A percentile compares a stretch with the other conserved stretches of the same genome.
phyloP scores from a whole-genome alignment of 2,329 filamentous ascomycete species.

The Penicillium sclerotigenum region DNA sequence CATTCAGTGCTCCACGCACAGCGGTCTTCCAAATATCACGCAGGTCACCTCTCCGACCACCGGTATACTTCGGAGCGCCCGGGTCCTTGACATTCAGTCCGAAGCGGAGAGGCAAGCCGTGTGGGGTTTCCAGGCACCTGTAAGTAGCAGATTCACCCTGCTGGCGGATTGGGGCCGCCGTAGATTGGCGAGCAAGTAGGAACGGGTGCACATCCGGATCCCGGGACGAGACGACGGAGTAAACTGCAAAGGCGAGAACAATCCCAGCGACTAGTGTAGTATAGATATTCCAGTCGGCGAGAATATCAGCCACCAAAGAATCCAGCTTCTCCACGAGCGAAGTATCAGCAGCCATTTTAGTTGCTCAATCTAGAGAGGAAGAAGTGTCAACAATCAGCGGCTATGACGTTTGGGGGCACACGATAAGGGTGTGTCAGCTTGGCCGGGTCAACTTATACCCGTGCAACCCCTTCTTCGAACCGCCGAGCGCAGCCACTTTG shows the following conservation, averaged over 20 bases:
- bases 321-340: constrained; percentile 67
- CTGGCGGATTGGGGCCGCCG: constrained; percentile 73
- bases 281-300: constrained; percentile 78
- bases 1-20: constrained; percentile 60
- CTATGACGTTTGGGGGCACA: constrained; percentile 24
- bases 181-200: constrained; percentile 79
- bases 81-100: constrained; percentile 80
- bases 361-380: not conserved
- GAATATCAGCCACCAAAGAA: constrained; percentile 62
- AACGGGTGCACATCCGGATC: constrained; percentile 92
- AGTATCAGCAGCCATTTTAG: constrained; percentile 44
- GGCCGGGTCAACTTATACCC: constrained; percentile 21
- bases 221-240: constrained; percentile 65
- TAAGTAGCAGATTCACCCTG: constrained; percentile 82
- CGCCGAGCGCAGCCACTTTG: not conserved
- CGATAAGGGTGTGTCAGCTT: constrained; percentile 4
- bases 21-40: constrained; percentile 84
- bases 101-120: constrained; percentile 74
- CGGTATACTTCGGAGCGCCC: constrained; percentile 75
- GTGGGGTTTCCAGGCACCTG: constrained; percentile 77
- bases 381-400: constrained; percentile 10
- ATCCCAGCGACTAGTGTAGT: constrained; percentile 68
- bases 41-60: constrained; percentile 81
- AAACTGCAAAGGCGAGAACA: constrained; percentile 66
- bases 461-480: constrained; percentile 12